Evolutionary conservation across 371 early-diverging fungal genomes (phyloP).

Genomic region (Thermomucor indicae-seudaticae): DNA sequence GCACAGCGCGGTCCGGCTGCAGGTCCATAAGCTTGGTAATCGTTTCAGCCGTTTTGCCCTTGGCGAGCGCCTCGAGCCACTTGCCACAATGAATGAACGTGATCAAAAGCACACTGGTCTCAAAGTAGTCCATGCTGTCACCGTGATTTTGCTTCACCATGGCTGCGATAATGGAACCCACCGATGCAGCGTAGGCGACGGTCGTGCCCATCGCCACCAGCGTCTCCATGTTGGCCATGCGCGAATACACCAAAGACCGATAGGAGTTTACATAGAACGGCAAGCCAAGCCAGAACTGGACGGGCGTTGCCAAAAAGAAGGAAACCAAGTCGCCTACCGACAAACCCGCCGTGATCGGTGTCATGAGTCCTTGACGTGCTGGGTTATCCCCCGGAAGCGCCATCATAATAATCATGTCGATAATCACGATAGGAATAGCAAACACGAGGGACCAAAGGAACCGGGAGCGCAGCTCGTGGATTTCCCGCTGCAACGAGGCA

Average conservation of each 20-base stretch:
- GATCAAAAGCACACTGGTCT: conserved; percentile 63
- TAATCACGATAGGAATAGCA: conserved; percentile 57
- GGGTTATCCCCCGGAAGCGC: conserved; percentile 41
- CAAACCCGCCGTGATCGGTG: conserved; percentile 37
- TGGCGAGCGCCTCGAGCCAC: conserved; percentile 68
- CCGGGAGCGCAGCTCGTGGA: conserved; percentile 25
- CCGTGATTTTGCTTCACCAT: conserved; percentile 32
- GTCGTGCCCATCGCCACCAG: conserved; percentile 65
- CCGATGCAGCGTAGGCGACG: conserved; percentile 59
- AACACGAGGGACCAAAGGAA: conserved; percentile 55
- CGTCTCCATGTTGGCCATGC: conserved; percentile 70
- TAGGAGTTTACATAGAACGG: conserved; percentile 55
- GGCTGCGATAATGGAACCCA: conserved; percentile 50
- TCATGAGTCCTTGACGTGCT: conserved; percentile 31
- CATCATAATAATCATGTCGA: conserved; percentile 63
- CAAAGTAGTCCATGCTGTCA: conserved; percentile 56
- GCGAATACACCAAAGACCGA: conserved; percentile 50
- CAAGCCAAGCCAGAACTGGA: conserved; percentile 53
- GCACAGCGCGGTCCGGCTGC: conserved; percentile 60
- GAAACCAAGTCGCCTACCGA: conserved; percentile 44
- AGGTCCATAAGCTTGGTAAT: conserved; percentile 67
- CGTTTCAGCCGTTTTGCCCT: conserved; percentile 67
- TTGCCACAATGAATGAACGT: conserved; percentile 68
- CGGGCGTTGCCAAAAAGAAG: conserved; percentile 53
- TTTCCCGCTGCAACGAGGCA: conserved; percentile 46